Percentiles rank a stretch among this genome's conserved stretches.
phyloP scores from a whole-genome alignment of 176 grass and related monocot genomes.

The Eremochloa ophiuroides region DNA sequence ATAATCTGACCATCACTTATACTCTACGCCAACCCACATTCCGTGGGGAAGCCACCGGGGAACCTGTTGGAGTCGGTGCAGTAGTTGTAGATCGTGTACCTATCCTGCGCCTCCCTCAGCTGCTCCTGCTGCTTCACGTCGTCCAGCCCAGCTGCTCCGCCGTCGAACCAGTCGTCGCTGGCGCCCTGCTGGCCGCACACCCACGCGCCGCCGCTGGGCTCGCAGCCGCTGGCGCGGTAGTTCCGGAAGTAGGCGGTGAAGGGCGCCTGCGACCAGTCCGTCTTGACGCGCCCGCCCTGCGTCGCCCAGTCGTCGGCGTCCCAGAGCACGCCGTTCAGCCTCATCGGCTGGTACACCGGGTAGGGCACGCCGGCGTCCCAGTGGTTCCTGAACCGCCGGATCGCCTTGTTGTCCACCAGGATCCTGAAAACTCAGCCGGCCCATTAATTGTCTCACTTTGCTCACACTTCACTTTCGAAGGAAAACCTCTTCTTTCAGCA shows the following conservation, averaged over 20 bases:
- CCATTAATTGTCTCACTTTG: not conserved
- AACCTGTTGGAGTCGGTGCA: constrained; percentile 39
- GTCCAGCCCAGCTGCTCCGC: not conserved
- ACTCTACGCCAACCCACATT: constrained; percentile 34
- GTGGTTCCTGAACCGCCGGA: constrained; percentile 51
- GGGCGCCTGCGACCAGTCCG: constrained; percentile 49
- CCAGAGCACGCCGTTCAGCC: constrained; percentile 38
- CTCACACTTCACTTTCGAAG: not conserved
- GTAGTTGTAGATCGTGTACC: constrained; percentile 50
- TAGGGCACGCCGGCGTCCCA: constrained; percentile 37
- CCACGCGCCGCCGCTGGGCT: constrained; percentile 6
- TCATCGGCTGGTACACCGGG: constrained; percentile 46
- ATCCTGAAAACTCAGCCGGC: constrained; percentile 22
- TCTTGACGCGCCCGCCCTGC: constrained; percentile 44
- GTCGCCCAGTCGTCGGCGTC: constrained; percentile 49
- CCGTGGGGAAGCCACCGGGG: constrained; percentile 35
- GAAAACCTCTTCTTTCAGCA: not conserved
- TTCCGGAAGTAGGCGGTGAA: constrained; percentile 45
- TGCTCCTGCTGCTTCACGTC: constrained; percentile 12
- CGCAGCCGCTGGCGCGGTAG: constrained; percentile 32
- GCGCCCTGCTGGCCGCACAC: constrained; percentile 15
- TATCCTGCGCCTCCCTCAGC: constrained; percentile 34
- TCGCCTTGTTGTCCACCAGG: constrained; percentile 39
- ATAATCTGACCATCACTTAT: not conserved
- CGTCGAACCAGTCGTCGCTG: constrained; percentile 16